Evolutionary conservation across 2,329 filamentous ascomycete genomes (phyloP).

Genomic region (Pseudogymnoascus sp.): DNA sequence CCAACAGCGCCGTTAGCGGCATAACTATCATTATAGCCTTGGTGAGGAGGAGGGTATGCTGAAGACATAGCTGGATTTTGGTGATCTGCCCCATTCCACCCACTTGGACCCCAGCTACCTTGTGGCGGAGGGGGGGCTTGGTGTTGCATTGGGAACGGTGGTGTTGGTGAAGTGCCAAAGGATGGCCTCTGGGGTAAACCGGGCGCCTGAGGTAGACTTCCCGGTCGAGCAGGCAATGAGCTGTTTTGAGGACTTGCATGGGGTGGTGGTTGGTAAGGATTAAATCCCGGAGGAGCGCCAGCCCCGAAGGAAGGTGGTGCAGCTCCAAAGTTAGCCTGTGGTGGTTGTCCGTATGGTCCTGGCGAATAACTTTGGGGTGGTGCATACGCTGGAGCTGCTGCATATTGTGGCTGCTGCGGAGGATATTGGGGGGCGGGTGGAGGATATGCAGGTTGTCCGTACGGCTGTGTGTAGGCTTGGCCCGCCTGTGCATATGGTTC

Average conservation of each 20-base stretch:
- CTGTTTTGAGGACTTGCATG: slow-evolving; percentile 31
- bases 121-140: slow-evolving; percentile 19
- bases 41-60: slow-evolving; percentile 29
- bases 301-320: slow-evolving; percentile 31
- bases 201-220: slow-evolving; percentile 41
- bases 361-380: slow-evolving; percentile 26
- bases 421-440: slow-evolving; percentile 26
- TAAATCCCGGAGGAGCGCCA: slow-evolving; percentile 34
- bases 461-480: slow-evolving; percentile 35
- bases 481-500: slow-evolving; percentile 29
- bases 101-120: slow-evolving; percentile 28
- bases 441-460: slow-evolving; percentile 27
- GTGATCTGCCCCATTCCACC: slow-evolving; percentile 28
- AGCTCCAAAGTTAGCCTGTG: slow-evolving; percentile 20
- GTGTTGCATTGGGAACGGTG: slow-evolving; percentile 15
- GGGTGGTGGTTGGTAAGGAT: slow-evolving; percentile 33
- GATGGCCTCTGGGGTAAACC: slow-evolving; percentile 53
- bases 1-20: slow-evolving; percentile 35
- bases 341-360: slow-evolving; percentile 22
- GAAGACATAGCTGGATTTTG: slow-evolving; percentile 31
- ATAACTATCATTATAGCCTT: slow-evolving; percentile 27
- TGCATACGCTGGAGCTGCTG: slow-evolving; percentile 24
- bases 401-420: slow-evolving; percentile 25
- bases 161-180: slow-evolving; percentile 38
- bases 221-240: slow-evolving; percentile 40